These are phyloP conservation scores for Rhamnella rubrinervis DNA, from an alignment of 331 rosid species.

Conservation along the genomic window DNA sequence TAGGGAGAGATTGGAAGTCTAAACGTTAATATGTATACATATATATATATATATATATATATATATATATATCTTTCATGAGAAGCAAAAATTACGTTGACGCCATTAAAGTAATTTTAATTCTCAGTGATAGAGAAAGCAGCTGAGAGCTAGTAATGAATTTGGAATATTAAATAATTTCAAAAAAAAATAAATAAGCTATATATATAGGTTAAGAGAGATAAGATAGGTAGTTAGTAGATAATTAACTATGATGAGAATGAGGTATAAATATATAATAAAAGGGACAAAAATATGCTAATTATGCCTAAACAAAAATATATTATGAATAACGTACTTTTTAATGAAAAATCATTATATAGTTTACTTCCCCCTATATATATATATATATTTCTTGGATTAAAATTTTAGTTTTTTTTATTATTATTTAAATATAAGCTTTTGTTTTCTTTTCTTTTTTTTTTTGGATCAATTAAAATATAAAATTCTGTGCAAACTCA, in stretches of 20 bases:
- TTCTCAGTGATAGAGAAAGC: no score
- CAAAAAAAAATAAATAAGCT: not conserved
- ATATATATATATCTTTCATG: constrained; percentile 10
- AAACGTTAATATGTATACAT: not conserved
- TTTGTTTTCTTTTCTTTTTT: no score
- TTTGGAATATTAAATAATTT: no score
- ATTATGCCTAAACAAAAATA: no score
- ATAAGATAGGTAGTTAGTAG: not conserved
- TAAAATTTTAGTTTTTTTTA: no score
- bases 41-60: no score
- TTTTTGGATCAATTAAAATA: no score
- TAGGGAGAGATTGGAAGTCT: constrained; percentile 11
- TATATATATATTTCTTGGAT: not conserved
- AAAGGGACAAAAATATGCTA: not conserved
- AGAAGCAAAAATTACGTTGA: constrained; percentile 15
- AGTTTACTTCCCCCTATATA: not conserved
- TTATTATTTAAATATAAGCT: no score
- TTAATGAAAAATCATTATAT: not conserved
- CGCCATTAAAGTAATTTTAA: not conserved
- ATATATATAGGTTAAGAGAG: constrained; percentile 2
- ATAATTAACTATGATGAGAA: not conserved
- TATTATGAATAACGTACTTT: no score
- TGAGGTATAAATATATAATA: not conserved
- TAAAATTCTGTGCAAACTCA: no score
- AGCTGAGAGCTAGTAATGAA: no score